phyloP scores from a whole-genome alignment of 345 rosid species.

The Capsella bursapastoris region DNA sequence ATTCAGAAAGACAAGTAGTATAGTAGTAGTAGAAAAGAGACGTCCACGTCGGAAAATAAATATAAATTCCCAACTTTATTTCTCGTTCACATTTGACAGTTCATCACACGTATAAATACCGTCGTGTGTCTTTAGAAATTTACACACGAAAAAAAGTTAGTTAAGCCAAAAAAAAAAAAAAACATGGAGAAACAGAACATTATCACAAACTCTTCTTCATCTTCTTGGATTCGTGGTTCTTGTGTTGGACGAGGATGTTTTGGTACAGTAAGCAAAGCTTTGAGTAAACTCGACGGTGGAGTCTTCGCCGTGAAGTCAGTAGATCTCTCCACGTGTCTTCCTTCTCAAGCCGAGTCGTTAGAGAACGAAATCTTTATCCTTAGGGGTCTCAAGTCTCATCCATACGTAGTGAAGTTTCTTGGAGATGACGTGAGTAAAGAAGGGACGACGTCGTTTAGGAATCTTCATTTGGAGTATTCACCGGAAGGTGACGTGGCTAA shows the following conservation, averaged over 20 bases:
- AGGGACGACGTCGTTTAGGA: slow-evolving; percentile 49
- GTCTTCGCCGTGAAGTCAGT: slow-evolving; percentile 73
- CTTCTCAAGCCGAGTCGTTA: slow-evolving; percentile 49
- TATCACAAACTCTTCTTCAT: slow-evolving; percentile 39
- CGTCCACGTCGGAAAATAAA: slow-evolving; percentile 37
- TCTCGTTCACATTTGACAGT: slow-evolving; percentile 40
- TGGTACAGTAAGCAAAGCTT: slow-evolving; percentile 59
- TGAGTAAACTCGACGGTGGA: slow-evolving; percentile 45
- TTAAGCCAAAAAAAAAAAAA: not conserved
- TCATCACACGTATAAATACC: slow-evolving; percentile 40
- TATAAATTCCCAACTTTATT: slow-evolving; percentile 41
- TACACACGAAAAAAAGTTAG: slow-evolving; percentile 38
- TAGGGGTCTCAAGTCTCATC: slow-evolving; percentile 51
- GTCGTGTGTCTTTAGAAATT: slow-evolving; percentile 38
- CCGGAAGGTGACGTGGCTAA: slow-evolving; percentile 68
- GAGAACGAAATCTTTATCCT: slow-evolving; percentile 67
- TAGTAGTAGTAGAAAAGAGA: slow-evolving; percentile 35
- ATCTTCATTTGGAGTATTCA: slow-evolving; percentile 69
- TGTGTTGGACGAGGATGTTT: slow-evolving; percentile 65
- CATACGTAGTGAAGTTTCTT: slow-evolving; percentile 55
- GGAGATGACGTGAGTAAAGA: slow-evolving; percentile 59
- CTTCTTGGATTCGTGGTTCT: slow-evolving; percentile 58
- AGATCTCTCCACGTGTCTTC: slow-evolving; percentile 47
- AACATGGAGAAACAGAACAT: slow-evolving; percentile 36
- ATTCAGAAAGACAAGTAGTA: slow-evolving; percentile 38